phyloP scores from a whole-genome alignment of 257 asterid genomes.

The Nicotiana otophora region DNA sequence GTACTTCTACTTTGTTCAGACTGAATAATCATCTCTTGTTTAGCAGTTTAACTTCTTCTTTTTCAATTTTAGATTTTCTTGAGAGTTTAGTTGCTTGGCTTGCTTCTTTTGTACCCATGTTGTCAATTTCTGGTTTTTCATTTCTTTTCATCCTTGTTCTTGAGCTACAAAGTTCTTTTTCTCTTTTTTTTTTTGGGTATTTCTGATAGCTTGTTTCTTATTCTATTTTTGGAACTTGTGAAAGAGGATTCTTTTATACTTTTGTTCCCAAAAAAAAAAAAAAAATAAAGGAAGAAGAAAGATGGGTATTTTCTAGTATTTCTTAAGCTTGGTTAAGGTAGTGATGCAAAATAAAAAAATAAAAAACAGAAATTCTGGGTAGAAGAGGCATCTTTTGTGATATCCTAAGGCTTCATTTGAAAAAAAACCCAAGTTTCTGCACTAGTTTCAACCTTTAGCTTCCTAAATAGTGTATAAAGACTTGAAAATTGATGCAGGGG shows the following conservation, averaged over 20 bases:
- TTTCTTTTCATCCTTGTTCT: neutral
- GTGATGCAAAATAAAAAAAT: neutral
- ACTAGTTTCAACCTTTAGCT: neutral
- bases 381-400: neutral
- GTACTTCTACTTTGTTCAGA: neutral
- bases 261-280: neutral
- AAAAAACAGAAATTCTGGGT: neutral
- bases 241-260: neutral
- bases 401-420: neutral
- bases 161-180: neutral
- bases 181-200: neutral
- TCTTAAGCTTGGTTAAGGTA: neutral
- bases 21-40: neutral
- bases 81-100: neutral
- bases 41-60: neutral
- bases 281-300: neutral
- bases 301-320: neutral
- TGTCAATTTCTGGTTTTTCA: neutral
- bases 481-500: neutral
- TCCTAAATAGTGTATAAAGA: neutral
- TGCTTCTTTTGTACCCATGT: slow-evolving; percentile 1
- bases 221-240: neutral
- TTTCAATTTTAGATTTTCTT: neutral
- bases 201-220: too few species aligned
- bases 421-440: too few species aligned